Percentiles rank a stretch among this genome's conserved stretches.
phyloP scores from a whole-genome alignment of 2,329 filamentous ascomycete genomes.

The Hysterium pulicare region DNA sequence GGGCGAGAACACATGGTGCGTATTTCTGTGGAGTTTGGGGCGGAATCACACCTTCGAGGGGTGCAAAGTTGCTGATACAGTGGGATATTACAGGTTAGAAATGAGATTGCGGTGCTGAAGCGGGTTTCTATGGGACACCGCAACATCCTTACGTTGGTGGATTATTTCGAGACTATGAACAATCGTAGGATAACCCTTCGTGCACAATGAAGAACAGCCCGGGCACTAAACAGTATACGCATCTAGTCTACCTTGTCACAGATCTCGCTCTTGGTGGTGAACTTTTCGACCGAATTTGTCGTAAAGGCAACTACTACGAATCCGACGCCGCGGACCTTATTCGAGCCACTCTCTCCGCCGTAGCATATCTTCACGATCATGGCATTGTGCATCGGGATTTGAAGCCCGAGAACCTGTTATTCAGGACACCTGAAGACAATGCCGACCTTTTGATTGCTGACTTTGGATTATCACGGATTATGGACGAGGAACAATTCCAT shows the following conservation, averaged over 20 bases:
- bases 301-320: slow-evolving; percentile 98
- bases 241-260: slow-evolving; percentile 86
- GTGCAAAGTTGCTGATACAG: slow-evolving; percentile 5
- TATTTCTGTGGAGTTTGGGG: neutral
- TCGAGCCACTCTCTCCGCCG: slow-evolving; percentile 90
- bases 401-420: slow-evolving; percentile 95
- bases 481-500: slow-evolving; percentile 99
- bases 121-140: slow-evolving; percentile 98
- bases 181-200: slow-evolving; percentile 59
- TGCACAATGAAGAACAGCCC: slow-evolving; percentile 2
- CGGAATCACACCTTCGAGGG: slow-evolving; percentile 4
- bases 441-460: slow-evolving; percentile 95
- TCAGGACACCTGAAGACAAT: slow-evolving; percentile 96
- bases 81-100: slow-evolving; percentile 87
- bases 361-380: slow-evolving; percentile 96
- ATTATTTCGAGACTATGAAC: slow-evolving; percentile 99
- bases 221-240: no score
- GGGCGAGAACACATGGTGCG: slow-evolving; percentile 95
- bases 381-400: slow-evolving; percentile 97
- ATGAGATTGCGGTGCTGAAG: slow-evolving; percentile 96
- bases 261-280: slow-evolving; percentile 95
- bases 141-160: slow-evolving; percentile 95
- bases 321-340: slow-evolving; percentile 94
- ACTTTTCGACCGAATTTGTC: slow-evolving; percentile 96
- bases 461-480: slow-evolving; percentile 92